Evolutionary conservation across 148 eudicot genomes (phyloP).

Genomic region (Vaccinium vitisidaea): DNA sequence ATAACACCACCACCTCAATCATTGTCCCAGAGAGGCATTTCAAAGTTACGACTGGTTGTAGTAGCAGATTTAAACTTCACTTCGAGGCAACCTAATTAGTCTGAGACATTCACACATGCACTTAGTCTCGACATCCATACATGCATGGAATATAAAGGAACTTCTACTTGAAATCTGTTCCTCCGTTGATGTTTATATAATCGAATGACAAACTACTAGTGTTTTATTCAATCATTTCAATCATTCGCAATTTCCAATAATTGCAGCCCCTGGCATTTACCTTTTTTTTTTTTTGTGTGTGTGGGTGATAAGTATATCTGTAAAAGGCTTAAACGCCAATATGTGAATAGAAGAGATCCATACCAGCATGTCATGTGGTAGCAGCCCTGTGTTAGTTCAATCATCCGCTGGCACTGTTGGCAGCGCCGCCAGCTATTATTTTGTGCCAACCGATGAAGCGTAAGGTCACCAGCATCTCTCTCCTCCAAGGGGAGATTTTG

Average conservation of each 20-base stretch:
- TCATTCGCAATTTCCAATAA: too few species aligned
- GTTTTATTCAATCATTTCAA: not conserved
- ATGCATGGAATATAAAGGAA: not conserved
- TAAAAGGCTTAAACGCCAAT: not conserved
- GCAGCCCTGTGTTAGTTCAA: conserved; percentile 67
- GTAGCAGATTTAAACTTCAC: not conserved
- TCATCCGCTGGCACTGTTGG: conserved; percentile 63
- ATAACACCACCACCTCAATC: not conserved
- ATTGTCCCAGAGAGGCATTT: not conserved
- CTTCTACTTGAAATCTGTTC: not conserved
- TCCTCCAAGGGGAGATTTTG: conserved; percentile 55
- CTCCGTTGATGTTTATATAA: not conserved
- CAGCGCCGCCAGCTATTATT: conserved; percentile 74
- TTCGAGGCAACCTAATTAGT: not conserved
- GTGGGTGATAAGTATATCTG: too few species aligned
- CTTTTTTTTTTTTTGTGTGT: not conserved
- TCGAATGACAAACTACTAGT: not conserved
- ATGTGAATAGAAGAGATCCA: conserved; percentile 14
- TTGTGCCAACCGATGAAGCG: conserved; percentile 50
- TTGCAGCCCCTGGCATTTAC: not conserved
- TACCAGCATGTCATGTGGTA: conserved; percentile 80
- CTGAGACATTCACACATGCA: not conserved
- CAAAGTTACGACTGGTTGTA: not conserved
- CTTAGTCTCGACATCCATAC: not conserved
- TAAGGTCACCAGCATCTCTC: conserved; percentile 51